These are phyloP conservation scores for Yamadazyma laniorum DNA, from an alignment of 805 yeast genomes.

Conservation along the genomic window DNA sequence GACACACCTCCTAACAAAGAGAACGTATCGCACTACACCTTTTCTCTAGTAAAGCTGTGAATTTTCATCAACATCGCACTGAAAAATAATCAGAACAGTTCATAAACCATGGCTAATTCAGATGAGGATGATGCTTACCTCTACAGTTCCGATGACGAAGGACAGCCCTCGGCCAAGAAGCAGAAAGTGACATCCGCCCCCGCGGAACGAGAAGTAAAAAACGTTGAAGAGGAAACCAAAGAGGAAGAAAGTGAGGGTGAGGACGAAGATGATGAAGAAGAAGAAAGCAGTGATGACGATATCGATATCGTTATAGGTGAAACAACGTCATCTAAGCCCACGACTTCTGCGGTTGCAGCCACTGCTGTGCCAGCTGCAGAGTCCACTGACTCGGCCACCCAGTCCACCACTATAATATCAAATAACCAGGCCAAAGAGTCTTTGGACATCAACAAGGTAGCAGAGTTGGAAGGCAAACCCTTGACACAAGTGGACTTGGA, in stretches of 20 bases:
- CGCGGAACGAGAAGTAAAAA: slow-evolving; percentile 15
- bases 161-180: slow-evolving; percentile 23
- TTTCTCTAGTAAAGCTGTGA: too few species aligned
- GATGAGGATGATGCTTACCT: slow-evolving; percentile 67
- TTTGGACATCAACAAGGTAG: slow-evolving; percentile 68
- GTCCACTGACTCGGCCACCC: slow-evolving; percentile 6
- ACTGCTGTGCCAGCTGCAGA: slow-evolving; percentile 16
- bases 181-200: slow-evolving; percentile 16
- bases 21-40: too few species aligned
- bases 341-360: slow-evolving; percentile 17
- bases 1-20: too few species aligned
- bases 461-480: slow-evolving; percentile 75
- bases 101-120: slow-evolving; percentile 15
- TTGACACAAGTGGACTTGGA: slow-evolving; percentile 78
- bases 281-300: slow-evolving; percentile 56
- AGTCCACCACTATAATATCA: slow-evolving; percentile 33
- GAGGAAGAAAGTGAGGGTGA: slow-evolving; percentile 44
- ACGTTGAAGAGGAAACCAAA: background rate
- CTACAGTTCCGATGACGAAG: slow-evolving; percentile 54
- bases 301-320: slow-evolving; percentile 77
- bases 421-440: slow-evolving; percentile 42
- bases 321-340: slow-evolving; percentile 28
- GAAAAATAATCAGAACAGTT: too few species aligned
- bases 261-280: slow-evolving; percentile 45
- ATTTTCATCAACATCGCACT: slow-evolving; percentile 10